These are phyloP conservation scores for Oxytropis ochrocephala DNA, from an alignment of 306 rosid species.

Conservation along the genomic window DNA sequence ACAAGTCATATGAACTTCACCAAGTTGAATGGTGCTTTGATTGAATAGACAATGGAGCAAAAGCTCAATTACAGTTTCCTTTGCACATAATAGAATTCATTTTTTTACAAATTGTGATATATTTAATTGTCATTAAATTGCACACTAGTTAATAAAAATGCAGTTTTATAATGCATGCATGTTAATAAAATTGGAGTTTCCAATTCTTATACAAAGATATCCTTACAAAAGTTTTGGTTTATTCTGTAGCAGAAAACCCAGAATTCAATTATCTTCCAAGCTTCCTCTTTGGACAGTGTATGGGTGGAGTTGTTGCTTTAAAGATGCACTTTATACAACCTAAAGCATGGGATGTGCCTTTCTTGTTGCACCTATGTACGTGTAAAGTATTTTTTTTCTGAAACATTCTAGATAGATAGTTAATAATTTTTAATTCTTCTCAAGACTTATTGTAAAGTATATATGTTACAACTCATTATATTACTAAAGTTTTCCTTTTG, in stretches of 20 bases:
- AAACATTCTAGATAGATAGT: slow-evolving; percentile 21
- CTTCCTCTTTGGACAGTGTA: slow-evolving; percentile 85
- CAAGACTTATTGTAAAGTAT: too few relatives aligned
- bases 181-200: too few relatives aligned
- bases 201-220: not conserved
- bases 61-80: not conserved
- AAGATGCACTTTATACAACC: slow-evolving; percentile 82
- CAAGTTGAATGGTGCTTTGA: too few relatives aligned
- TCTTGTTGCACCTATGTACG: slow-evolving; percentile 95
- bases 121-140: not conserved
- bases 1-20: too few relatives aligned
- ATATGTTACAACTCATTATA: too few relatives aligned
- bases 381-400: slow-evolving; percentile 60
- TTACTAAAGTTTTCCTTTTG: too few relatives aligned
- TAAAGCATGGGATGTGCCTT: slow-evolving; percentile 72
- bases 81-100: not conserved
- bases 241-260: slow-evolving; percentile 49
- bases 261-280: slow-evolving; percentile 52
- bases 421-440: too few relatives aligned
- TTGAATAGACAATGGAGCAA: too few relatives aligned
- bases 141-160: not conserved
- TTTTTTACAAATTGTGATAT: slow-evolving; percentile 2
- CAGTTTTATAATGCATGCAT: too few relatives aligned
- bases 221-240: slow-evolving; percentile 6
- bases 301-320: slow-evolving; percentile 95